Evolutionary conservation across 805 yeast species (phyloP).

Genomic region (Metschnikowia lachancei): DNA sequence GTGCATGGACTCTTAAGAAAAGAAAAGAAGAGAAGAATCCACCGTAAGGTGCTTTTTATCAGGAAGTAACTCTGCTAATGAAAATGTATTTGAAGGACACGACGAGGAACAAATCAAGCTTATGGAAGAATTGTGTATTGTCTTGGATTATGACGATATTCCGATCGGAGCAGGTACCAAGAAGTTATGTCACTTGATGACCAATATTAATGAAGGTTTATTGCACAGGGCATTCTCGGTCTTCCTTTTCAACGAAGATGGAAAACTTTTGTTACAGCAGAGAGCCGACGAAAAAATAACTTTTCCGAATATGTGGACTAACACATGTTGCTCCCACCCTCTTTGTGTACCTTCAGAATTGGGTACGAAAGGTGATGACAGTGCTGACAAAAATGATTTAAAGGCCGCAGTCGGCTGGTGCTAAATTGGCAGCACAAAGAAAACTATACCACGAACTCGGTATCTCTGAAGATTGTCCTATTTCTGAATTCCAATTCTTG

Average conservation of each 20-base stretch:
- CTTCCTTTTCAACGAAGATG: conserved; percentile 79
- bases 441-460: conserved; percentile 94
- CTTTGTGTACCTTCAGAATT: conserved; percentile 78
- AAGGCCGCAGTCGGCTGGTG: conserved; percentile 70
- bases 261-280: conserved; percentile 82
- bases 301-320: conserved; percentile 96
- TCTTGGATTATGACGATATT: conserved; percentile 78
- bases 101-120: conserved; percentile 91
- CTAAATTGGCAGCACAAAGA: conserved; percentile 83
- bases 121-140: conserved; percentile 97
- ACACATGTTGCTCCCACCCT: conserved; percentile 98
- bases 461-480: conserved; percentile 60
- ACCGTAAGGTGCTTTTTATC: no score
- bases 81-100: conserved; percentile 71
- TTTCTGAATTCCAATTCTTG: conserved; percentile 71
- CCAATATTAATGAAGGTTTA: conserved; percentile 79
- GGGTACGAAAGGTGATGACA: conserved; percentile 42
- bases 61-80: conserved; percentile 17
- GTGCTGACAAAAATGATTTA: conserved; percentile 34
- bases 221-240: conserved; percentile 96
- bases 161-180: conserved; percentile 95
- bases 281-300: conserved; percentile 96
- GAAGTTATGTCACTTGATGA: conserved; percentile 84
- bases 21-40: no score
- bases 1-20: no score